phyloP scores from a whole-genome alignment of 2,329 filamentous ascomycete species.

The Apiospora hydei region DNA sequence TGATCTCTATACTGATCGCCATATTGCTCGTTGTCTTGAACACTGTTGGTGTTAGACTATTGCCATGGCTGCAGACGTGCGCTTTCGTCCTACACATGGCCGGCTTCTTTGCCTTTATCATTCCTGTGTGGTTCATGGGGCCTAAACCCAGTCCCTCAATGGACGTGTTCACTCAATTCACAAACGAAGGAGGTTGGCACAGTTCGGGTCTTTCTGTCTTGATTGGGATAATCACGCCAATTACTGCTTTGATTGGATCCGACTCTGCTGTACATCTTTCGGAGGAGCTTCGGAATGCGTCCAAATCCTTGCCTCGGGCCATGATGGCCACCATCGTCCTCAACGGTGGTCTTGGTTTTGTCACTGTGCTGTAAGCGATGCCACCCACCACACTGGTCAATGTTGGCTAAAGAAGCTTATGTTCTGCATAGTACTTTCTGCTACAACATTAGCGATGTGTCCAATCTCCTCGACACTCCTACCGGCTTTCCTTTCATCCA shows the following conservation, averaged over 20 bases:
- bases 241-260: slow-evolving; percentile 44
- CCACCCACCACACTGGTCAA: not conserved
- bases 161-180: slow-evolving; percentile 42
- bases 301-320: slow-evolving; percentile 40
- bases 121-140: slow-evolving; percentile 47
- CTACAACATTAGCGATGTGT: slow-evolving; percentile 45
- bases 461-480: slow-evolving; percentile 35
- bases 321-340: slow-evolving; percentile 43
- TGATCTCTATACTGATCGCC: slow-evolving; percentile 51
- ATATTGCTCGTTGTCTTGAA: slow-evolving; percentile 52
- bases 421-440: slow-evolving; percentile 43
- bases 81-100: slow-evolving; percentile 52
- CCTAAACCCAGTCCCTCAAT: slow-evolving; percentile 36
- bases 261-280: slow-evolving; percentile 43
- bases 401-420: not conserved
- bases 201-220: slow-evolving; percentile 45
- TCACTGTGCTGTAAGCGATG: slow-evolving; percentile 30
- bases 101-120: slow-evolving; percentile 52
- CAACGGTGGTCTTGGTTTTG: slow-evolving; percentile 44
- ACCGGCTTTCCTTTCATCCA: slow-evolving; percentile 45
- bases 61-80: slow-evolving; percentile 52
- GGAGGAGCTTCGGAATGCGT: slow-evolving; percentile 46
- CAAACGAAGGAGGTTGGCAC: slow-evolving; percentile 44
- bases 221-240: slow-evolving; percentile 47
- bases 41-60: slow-evolving; percentile 46